Evolutionary conservation across 306 rosid species (phyloP).

Genomic region (Vicia sativa): DNA sequence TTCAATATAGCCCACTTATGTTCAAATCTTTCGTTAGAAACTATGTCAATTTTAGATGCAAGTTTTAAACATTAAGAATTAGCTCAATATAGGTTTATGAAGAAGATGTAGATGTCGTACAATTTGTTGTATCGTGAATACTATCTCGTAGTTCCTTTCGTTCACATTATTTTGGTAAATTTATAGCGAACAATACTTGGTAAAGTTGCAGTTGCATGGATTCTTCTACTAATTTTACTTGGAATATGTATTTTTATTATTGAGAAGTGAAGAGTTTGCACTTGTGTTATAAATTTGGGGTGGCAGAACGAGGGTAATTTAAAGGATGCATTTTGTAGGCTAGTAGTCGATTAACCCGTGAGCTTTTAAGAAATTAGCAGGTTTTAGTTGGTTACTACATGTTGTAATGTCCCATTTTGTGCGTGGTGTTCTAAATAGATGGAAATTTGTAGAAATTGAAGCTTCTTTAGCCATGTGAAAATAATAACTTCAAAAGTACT

Average conservation of each 20-base stretch:
- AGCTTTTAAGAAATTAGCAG: background rate
- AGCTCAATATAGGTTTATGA: conserved; percentile 1
- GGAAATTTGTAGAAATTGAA: conserved; percentile 1
- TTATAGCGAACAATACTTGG: background rate
- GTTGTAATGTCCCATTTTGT: conserved; percentile 10
- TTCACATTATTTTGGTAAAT: background rate
- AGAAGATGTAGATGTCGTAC: background rate
- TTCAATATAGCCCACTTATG: background rate
- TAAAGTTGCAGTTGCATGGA: background rate
- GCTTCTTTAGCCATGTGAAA: background rate
- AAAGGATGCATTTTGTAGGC: background rate
- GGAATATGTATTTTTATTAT: background rate
- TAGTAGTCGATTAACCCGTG: no score
- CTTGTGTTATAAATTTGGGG: background rate
- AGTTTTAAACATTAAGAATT: conserved; percentile 11
- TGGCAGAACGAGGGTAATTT: background rate
- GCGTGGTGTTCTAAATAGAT: conserved; percentile 12
- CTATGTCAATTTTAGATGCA: background rate
- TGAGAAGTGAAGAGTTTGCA: background rate
- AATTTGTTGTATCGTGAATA: background rate
- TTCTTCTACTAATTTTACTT: background rate
- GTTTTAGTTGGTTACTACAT: conserved; percentile 1
- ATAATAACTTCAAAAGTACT: background rate
- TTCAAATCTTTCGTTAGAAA: conserved; percentile 11
- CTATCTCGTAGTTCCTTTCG: conserved; percentile 15